A percentile compares a stretch with the other conserved stretches of the same genome.
Conservation (phyloP, 306 rosid species). For the Luffa acutangula region DNA sequence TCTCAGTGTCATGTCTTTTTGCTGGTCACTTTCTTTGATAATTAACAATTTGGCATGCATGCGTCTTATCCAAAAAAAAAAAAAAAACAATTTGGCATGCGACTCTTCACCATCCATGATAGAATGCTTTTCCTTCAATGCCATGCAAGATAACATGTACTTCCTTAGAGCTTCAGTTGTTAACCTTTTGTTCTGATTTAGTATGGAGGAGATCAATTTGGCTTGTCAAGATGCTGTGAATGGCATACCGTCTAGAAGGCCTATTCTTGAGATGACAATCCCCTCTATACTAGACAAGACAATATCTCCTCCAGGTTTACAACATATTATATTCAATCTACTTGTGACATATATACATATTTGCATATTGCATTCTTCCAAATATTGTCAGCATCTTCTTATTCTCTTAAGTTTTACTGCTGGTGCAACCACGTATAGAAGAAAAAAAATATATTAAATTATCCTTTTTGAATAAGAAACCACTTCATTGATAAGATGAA, state of each 20-base stretch:
- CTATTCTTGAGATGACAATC: slow-evolving; percentile 86
- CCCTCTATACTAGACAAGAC: slow-evolving; percentile 84
- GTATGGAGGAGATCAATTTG: slow-evolving; percentile 84
- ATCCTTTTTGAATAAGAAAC: not conserved
- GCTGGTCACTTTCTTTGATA: not conserved
- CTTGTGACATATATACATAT: not conserved
- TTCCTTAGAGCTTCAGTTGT: not conserved
- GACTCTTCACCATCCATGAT: not conserved
- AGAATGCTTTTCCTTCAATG: slow-evolving; percentile 13
- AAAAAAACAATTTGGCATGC: not conserved
- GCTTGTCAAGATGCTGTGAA: slow-evolving; percentile 77
- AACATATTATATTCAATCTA: not conserved
- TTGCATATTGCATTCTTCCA: not conserved
- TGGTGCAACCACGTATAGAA: not conserved
- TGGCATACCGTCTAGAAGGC: slow-evolving; percentile 79
- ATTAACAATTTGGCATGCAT: not conserved
- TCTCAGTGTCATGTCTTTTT: not conserved
- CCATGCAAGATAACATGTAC: not conserved
- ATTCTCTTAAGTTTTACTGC: not conserved
- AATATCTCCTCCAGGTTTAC: slow-evolving; percentile 79
- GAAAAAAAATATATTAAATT: not conserved
- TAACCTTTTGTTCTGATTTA: slow-evolving; percentile 11
- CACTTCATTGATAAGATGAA: not conserved
- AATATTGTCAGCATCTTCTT: not conserved
- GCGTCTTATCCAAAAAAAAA: too few species aligned